Percentiles rank a stretch among this genome's conserved stretches.
These are phyloP conservation scores for Onygenales sp. DNA, from an alignment of 2,329 filamentous ascomycete species.

Conservation along the genomic window DNA sequence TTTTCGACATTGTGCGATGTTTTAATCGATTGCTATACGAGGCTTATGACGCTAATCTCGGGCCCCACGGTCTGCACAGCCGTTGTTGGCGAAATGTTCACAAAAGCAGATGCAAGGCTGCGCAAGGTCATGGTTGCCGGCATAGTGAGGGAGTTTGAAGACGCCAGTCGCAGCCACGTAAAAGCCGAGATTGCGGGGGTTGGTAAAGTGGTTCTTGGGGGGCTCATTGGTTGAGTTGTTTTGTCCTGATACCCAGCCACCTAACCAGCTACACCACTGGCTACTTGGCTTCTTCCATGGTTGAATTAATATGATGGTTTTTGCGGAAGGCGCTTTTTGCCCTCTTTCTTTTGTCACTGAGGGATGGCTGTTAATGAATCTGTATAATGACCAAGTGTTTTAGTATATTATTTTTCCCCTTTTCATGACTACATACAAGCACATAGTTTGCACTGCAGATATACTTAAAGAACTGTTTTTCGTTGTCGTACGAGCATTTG, in stretches of 20 bases:
- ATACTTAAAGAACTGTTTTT: neutral
- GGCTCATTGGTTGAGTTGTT: slow-evolving; percentile 53
- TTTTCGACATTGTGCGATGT: slow-evolving; percentile 94
- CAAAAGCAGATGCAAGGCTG: slow-evolving; percentile 77
- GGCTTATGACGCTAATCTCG: slow-evolving; percentile 65
- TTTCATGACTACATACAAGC: neutral
- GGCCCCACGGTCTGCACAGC: slow-evolving; percentile 63
- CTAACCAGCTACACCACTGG: neutral
- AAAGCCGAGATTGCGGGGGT: slow-evolving; percentile 77
- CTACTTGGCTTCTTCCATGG: too few relatives aligned
- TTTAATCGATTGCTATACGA: slow-evolving; percentile 81
- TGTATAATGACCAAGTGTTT: neutral
- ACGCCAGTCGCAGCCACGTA: slow-evolving; percentile 64
- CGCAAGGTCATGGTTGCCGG: slow-evolving; percentile 82
- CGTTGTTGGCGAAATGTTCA: slow-evolving; percentile 70
- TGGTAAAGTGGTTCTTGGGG: slow-evolving; percentile 80
- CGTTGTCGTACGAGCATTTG: too few relatives aligned
- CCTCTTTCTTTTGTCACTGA: neutral
- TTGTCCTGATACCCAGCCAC: neutral
- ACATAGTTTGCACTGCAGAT: neutral
- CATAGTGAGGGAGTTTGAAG: slow-evolving; percentile 87
- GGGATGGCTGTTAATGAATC: neutral
- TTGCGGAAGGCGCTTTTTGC: neutral
- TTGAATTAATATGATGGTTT: too few relatives aligned
- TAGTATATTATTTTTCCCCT: neutral